These are phyloP conservation scores for Dicorynia guianensis DNA, from an alignment of 306 rosid genomes.

Conservation along the genomic window DNA sequence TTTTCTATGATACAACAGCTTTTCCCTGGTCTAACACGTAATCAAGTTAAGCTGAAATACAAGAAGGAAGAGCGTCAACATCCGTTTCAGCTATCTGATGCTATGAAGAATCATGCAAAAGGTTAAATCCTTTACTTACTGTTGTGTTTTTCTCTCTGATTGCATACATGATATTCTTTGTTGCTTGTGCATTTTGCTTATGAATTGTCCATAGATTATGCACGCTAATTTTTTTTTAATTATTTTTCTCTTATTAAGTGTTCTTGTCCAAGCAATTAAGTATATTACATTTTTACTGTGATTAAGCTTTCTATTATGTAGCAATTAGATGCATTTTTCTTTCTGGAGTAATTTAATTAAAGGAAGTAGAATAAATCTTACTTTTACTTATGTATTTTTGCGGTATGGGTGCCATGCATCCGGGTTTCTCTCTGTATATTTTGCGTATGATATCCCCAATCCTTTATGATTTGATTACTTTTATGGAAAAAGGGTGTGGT, in stretches of 20 bases:
- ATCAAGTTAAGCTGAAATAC: constrained; percentile 77
- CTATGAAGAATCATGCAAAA: constrained; percentile 56
- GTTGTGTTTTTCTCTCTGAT: constrained; percentile 19
- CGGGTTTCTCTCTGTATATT: not conserved
- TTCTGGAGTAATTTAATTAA: not conserved
- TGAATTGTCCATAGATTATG: not conserved
- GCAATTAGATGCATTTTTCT: not conserved
- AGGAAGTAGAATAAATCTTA: not conserved
- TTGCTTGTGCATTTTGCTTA: not conserved
- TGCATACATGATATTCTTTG: not conserved
- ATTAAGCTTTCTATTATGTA: not conserved
- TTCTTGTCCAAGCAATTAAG: not conserved
- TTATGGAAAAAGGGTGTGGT: not conserved
- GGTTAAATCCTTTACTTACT: constrained; percentile 52
- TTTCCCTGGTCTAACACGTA: constrained; percentile 72
- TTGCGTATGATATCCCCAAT: not conserved
- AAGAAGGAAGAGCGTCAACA: constrained; percentile 79
- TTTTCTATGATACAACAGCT: constrained; percentile 77
- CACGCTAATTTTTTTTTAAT: not conserved
- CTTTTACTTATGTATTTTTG: not conserved
- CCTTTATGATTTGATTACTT: not conserved
- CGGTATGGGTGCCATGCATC: not conserved
- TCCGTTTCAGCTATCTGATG: constrained; percentile 64
- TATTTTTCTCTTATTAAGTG: not conserved
- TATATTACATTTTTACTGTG: not conserved